Evolutionary conservation across 2,329 filamentous ascomycete species (phyloP), one percentile per base, ranked within the genome.

Genomic region (Aspergillus quadrilineatus): DNA sequence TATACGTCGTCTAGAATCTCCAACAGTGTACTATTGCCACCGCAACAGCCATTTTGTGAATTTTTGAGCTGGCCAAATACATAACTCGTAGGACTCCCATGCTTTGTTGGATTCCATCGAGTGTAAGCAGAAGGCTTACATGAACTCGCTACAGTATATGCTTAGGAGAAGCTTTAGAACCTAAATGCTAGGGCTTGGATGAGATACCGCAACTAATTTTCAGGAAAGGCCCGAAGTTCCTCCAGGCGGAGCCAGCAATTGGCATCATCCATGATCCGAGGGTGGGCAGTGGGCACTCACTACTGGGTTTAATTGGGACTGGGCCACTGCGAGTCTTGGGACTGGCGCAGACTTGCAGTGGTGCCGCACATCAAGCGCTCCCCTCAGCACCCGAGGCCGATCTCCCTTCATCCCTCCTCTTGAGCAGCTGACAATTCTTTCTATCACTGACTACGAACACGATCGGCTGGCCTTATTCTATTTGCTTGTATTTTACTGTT

Each of bases 301-400:
- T n/a, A 44, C 42, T 44, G 42, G 9, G n/a, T 30, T 28, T 14
- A 39, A 39, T 12, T 45, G 43, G 17, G 43, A 22, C 30, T 48
- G 15, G 42, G n/a, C 10, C 41, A 44, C 22, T 44, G 22, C 22
- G 22, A 22, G 22, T 22, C 22, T 22, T 22, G 42, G 42, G 34
- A 37, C 34, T 37, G 34, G 34, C 34, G 34, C 34, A 37, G 34
- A 37, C 34, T 37, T 37, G 34, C 34, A 37, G 34, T 46, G 49
- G 44, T 51, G 57, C 56, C 59, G 53, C 48, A 60, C 52, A 58
- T 52, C 53, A 54, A 51, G 45, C 53, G 50, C 53, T 22, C 58
- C 57, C 63, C 57, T 62, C 64, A 65, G 63, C 60, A 60, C 60
- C 65, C 61, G 58, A 62, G 62, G 56, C 15, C 62, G 61, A 59